phyloP scores from a whole-genome alignment of 2,329 filamentous ascomycete species.

The Talaromyces sp. region DNA sequence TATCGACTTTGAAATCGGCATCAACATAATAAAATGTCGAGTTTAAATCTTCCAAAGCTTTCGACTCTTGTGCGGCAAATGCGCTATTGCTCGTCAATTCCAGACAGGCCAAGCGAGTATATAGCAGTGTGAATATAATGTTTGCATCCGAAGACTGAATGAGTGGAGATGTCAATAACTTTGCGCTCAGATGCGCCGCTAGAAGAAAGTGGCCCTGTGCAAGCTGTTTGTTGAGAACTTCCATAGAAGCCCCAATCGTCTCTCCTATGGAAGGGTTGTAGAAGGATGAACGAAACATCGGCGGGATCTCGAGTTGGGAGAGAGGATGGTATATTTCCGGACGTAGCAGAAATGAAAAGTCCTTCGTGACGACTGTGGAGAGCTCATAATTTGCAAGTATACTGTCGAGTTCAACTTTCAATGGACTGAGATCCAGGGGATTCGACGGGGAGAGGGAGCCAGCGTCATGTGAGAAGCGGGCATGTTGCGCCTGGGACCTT shows the following conservation, averaged over 20 bases:
- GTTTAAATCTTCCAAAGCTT: constrained; percentile 59
- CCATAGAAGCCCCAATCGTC: constrained; percentile 42
- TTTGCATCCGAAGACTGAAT: constrained; percentile 52
- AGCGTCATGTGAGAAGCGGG: constrained; percentile 21
- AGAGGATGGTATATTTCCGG: constrained; percentile 81
- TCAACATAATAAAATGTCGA: constrained; percentile 53
- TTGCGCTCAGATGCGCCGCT: constrained; percentile 57
- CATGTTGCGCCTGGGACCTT: constrained; percentile 17
- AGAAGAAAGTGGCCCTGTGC: constrained; percentile 72
- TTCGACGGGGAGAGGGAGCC: constrained; percentile 31
- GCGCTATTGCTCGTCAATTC: constrained; percentile 70
- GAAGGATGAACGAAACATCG: constrained; percentile 66
- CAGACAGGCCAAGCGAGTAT: constrained; percentile 76
- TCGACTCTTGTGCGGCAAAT: constrained; percentile 64
- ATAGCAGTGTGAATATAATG: constrained; percentile 72
- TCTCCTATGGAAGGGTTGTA: constrained; percentile 62
- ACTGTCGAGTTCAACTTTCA: constrained; percentile 17
- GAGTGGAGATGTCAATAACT: constrained; percentile 42
- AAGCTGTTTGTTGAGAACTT: constrained; percentile 62
- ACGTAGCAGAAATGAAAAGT: constrained; percentile 76
- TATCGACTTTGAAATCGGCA: constrained; percentile 24
- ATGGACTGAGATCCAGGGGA: constrained; percentile 30
- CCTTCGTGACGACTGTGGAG: constrained; percentile 54
- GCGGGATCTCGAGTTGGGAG: constrained; percentile 58
- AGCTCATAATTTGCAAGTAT: constrained; percentile 32